These are phyloP conservation scores for Fusarium mundagurra DNA, from an alignment of 2,329 filamentous ascomycete species.

Conservation along the genomic window DNA sequence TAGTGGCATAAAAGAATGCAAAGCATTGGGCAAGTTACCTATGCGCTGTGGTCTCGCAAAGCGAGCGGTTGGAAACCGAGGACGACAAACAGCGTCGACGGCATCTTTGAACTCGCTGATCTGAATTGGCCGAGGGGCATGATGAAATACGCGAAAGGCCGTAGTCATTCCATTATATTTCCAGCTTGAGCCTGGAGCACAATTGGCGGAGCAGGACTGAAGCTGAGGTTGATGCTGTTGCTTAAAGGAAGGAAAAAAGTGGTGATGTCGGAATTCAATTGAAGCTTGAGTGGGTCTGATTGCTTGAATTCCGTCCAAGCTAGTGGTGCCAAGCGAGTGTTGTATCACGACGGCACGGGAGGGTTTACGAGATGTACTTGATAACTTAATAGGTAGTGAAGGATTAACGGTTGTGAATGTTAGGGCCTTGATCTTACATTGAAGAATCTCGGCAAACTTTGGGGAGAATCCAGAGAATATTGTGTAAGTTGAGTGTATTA, in stretches of 20 bases:
- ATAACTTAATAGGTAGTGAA: background rate
- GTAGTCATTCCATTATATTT: conserved; percentile 50
- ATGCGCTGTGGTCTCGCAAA: conserved; percentile 51
- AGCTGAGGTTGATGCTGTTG: background rate
- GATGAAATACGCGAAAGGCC: conserved; percentile 48
- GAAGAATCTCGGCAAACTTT: background rate
- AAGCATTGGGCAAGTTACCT: conserved; percentile 47
- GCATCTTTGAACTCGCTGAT: conserved; percentile 56
- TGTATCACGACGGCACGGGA: background rate
- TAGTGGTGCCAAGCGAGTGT: conserved; percentile 10
- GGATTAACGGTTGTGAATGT: fast-evolving
- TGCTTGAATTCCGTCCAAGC: conserved; percentile 11
- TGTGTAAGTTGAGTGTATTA: fast-evolving
- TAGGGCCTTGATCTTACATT: background rate
- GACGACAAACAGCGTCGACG: conserved; percentile 59
- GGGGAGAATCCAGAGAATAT: background rate
- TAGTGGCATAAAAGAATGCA: background rate
- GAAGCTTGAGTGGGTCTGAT: conserved; percentile 18
- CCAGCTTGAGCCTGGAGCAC: conserved; percentile 19
- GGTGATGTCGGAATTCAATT: conserved; percentile 23
- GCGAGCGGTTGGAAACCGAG: conserved; percentile 58
- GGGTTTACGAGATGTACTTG: background rate
- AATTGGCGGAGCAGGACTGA: conserved; percentile 10
- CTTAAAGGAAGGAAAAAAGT: conserved; percentile 9
- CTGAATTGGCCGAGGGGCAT: conserved; percentile 51